Conservation (phyloP, 2,329 filamentous ascomycete genomes). For the Phyllosticta citribraziliensis region DNA sequence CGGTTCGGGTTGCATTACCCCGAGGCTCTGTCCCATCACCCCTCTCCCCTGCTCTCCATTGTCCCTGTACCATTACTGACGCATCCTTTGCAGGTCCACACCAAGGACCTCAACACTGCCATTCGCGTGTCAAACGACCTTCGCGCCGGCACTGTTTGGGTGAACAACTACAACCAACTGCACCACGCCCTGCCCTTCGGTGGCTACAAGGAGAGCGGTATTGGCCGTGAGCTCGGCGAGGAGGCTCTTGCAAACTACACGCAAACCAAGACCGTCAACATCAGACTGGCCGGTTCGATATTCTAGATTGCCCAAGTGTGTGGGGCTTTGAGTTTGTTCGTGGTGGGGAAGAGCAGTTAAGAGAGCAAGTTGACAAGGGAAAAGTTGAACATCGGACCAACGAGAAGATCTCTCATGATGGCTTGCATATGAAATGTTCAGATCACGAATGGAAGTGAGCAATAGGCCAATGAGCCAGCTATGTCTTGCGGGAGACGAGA, state of each 20-base stretch:
- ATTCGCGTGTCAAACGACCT: conserved; percentile 64
- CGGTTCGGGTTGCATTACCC: background rate
- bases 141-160: conserved; percentile 58
- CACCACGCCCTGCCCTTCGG: conserved; percentile 54
- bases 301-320: conserved; percentile 20
- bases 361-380: background rate
- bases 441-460: background rate
- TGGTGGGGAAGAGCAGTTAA: background rate
- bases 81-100: conserved; percentile 46
- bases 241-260: conserved; percentile 39
- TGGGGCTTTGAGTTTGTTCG: background rate
- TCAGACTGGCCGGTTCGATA: conserved; percentile 40
- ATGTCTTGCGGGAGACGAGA: background rate
- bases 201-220: conserved; percentile 42
- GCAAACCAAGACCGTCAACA: conserved; percentile 35
- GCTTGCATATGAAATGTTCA: background rate
- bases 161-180: conserved; percentile 64
- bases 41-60: background rate
- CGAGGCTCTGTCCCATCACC: background rate
- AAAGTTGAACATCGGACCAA: background rate
- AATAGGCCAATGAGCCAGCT: background rate
- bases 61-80: background rate
- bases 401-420: background rate
- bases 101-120: conserved; percentile 67
- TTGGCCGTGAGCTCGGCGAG: conserved; percentile 42